Evolutionary conservation across 441 rosid species (phyloP), one percentile per base, ranked within the genome.

Genomic region (Breynia disticha): DNA sequence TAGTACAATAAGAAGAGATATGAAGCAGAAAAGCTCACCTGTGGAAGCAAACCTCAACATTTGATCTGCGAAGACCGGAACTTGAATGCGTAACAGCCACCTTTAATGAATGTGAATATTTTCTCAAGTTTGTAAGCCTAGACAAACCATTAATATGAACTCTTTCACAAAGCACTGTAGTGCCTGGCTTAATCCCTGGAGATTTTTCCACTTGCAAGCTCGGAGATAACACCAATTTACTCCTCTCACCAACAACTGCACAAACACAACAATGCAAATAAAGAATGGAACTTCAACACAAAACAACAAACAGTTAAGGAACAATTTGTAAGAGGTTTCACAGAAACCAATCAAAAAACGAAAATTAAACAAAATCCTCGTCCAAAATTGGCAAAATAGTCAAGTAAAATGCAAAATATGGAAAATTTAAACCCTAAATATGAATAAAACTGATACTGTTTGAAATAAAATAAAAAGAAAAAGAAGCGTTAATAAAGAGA

Each of bases 21-120:
- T 9, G 35, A 28, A 28, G 3, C 5, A 28, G 19, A 51, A 56
- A 22, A 56, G 67, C 81, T 68, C 57, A 87, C 98, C 89, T 68
- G 52, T 91, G 96, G 72, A 91, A 85, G 70, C 98, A 91, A 62
- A 83, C 77, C 52, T 82, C 96, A 11, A 82, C 52, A 48, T 59
- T 76, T 9, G 76, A 63, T 38, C 72, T 54, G 54, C 67, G 73
- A 35, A 50, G 49, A 47, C 63, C 67, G 32, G 84, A 71, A 47
- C 64, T 54, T 20, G 72, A 76, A 43, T 57, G 67, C 15, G 60
- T 58, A 68, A 85, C 72, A 48, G 68, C 67, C 70, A 87, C 66
- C 73, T 74, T 90, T n/a, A 67, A 57, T 6, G 96, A 77, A 64
- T 90, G 78, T 15, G 90, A 83, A 65, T 73, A 75, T 70, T 82